Percentiles rank a stretch among this genome's conserved stretches.
Conservation (phyloP, 2,329 filamentous ascomycete genomes). For the Grosmannia penicillata region DNA sequence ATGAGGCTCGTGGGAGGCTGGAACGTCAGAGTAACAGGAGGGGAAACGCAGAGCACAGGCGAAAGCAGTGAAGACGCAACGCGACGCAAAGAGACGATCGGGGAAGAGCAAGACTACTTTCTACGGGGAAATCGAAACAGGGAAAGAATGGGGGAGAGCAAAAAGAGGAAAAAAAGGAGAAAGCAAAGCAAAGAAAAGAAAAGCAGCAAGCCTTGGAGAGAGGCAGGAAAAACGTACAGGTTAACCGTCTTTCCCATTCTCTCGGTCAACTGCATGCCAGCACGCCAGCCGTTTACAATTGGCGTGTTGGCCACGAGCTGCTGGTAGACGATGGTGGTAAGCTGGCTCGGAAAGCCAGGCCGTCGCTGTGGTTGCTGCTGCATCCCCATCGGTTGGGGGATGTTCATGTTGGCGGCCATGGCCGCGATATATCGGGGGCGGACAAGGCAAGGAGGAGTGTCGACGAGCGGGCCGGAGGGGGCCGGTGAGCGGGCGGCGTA, state of each 20-base stretch:
- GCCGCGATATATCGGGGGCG: constrained; percentile 20
- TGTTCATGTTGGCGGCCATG: constrained; percentile 43
- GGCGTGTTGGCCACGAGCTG: constrained; percentile 15
- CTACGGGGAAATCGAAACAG: background rate
- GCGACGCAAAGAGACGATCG: background rate
- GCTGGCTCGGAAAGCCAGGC: constrained; percentile 22
- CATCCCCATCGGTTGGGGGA: constrained; percentile 34
- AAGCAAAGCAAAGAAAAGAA: background rate
- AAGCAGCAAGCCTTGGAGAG: background rate
- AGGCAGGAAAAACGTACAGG: constrained; percentile 20
- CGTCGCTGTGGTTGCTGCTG: constrained; percentile 24
- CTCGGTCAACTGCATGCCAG: constrained; percentile 21
- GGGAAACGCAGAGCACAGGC: too few relatives aligned
- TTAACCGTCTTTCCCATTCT: constrained; percentile 27
- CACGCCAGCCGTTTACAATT: constrained; percentile 24
- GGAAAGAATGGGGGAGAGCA: background rate
- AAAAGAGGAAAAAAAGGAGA: background rate
- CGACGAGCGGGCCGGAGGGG: background rate
- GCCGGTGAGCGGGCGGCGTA: too few relatives aligned
- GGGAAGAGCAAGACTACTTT: background rate
- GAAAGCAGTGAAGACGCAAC: too few relatives aligned
- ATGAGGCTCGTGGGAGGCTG: background rate
- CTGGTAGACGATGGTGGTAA: constrained; percentile 16
- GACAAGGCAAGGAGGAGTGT: background rate
- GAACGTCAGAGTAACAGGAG: background rate